A percentile compares a stretch with the other conserved stretches of the same genome.
Evolutionary conservation across 805 yeast species (phyloP).

Genomic region (Brettanomyces bruxellensis): DNA sequence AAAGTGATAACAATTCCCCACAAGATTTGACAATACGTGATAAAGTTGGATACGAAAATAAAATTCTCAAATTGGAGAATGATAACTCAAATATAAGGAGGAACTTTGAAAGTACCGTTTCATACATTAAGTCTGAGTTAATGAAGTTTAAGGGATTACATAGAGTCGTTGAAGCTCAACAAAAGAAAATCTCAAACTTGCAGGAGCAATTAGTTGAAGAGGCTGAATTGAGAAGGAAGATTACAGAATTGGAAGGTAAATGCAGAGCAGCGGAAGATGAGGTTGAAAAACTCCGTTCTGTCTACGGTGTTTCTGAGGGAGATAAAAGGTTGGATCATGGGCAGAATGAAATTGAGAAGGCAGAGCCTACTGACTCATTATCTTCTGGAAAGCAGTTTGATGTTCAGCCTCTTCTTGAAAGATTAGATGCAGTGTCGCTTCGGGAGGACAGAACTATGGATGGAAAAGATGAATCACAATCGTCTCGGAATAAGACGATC

Average conservation of each 20-base stretch:
- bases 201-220: conserved; percentile 33
- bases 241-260: conserved; percentile 38
- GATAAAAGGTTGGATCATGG: neutral
- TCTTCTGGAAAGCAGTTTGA: neutral
- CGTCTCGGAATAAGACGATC: conserved; percentile 4
- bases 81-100: conserved; percentile 35
- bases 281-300: conserved; percentile 5
- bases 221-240: conserved; percentile 34
- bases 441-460: conserved; percentile 5
- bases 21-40: neutral
- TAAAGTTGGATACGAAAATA: conserved; percentile 13
- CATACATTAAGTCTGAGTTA: conserved; percentile 44
- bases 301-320: neutral
- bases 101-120: conserved; percentile 38
- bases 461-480: neutral
- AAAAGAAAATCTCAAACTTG: conserved; percentile 33
- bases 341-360: neutral
- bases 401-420: no score
- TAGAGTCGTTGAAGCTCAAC: conserved; percentile 44
- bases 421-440: no score
- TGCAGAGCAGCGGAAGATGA: conserved; percentile 37
- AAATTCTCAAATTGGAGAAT: conserved; percentile 33
- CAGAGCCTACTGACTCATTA: neutral
- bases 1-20: no score
- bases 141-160: conserved; percentile 45